These are phyloP conservation scores for Kuraishia borneana DNA, from an alignment of 805 yeast species.

Conservation along the genomic window DNA sequence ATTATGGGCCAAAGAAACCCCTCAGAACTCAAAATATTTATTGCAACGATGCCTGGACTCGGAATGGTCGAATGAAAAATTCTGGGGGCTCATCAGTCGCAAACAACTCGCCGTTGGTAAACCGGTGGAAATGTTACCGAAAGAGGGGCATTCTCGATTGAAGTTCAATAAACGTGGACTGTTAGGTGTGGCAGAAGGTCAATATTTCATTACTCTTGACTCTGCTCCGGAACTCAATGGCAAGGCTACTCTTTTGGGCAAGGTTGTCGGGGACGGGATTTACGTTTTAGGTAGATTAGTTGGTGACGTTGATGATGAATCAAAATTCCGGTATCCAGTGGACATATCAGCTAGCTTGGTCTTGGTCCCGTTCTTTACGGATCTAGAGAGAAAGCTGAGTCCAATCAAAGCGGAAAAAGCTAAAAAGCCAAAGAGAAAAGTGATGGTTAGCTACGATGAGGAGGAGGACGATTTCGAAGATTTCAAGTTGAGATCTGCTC, in stretches of 20 bases:
- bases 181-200: conserved; percentile 33
- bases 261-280: conserved; percentile 42
- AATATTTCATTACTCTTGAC: conserved; percentile 37
- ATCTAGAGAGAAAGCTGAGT: conserved; percentile 12
- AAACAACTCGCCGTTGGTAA: background rate
- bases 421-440: conserved; percentile 15
- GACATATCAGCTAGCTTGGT: conserved; percentile 28
- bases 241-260: conserved; percentile 41
- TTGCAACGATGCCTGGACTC: conserved; percentile 34
- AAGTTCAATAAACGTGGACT: conserved; percentile 41
- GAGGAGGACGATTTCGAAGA: conserved; percentile 5
- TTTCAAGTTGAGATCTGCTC: conserved; percentile 30
- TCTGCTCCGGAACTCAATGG: conserved; percentile 32
- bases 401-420: background rate
- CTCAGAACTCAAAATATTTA: conserved; percentile 34
- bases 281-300: conserved; percentile 39
- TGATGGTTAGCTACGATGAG: conserved; percentile 1
- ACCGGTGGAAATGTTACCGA: background rate
- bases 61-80: background rate
- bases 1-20: conserved; percentile 61
- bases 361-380: conserved; percentile 36
- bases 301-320: conserved; percentile 29
- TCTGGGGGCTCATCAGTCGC: background rate
- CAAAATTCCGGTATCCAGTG: conserved; percentile 43
- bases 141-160: conserved; percentile 42